Percentiles rank a stretch among this genome's conserved stretches.
Conservation (phyloP, 148 eudicot genomes). For the Nepenthes mirabilis region DNA sequence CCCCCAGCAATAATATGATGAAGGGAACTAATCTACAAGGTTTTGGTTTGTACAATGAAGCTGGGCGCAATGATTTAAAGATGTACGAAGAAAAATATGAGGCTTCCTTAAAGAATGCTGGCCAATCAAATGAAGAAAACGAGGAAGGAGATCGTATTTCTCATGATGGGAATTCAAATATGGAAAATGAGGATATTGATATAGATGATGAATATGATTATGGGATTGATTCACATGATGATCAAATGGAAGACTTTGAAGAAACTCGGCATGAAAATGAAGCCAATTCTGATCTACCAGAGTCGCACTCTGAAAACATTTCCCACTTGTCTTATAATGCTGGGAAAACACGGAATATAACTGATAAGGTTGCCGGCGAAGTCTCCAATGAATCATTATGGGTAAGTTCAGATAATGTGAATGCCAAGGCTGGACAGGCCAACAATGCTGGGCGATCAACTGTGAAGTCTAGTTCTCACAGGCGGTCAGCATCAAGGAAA, state of each 20-base stretch:
- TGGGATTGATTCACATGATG: slow-evolving; percentile 70
- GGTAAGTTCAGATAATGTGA: slow-evolving; percentile 21
- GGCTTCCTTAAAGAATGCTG: slow-evolving; percentile 64
- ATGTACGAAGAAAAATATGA: slow-evolving; percentile 81
- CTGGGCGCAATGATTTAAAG: slow-evolving; percentile 82
- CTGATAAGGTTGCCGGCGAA: slow-evolving; percentile 26
- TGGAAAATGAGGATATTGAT: slow-evolving; percentile 31
- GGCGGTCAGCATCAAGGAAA: slow-evolving; percentile 27
- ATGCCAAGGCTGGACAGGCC: slow-evolving; percentile 18
- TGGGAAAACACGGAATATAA: slow-evolving; percentile 16
- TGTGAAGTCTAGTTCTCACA: slow-evolving; percentile 23
- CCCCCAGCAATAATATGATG: slow-evolving; percentile 14
- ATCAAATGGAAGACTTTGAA: slow-evolving; percentile 45
- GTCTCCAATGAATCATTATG: slow-evolving; percentile 19
- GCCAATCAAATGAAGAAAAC: slow-evolving; percentile 22
- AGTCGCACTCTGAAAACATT: slow-evolving; percentile 25
- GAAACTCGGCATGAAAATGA: slow-evolving; percentile 19
- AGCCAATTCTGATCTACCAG: slow-evolving; percentile 14
- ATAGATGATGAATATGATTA: slow-evolving; percentile 87
- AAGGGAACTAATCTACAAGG: slow-evolving; percentile 25
- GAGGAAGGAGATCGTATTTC: slow-evolving; percentile 19
- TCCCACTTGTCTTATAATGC: slow-evolving; percentile 16
- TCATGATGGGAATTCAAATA: slow-evolving; percentile 22
- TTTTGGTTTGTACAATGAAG: slow-evolving; percentile 78
- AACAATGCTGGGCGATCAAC: slow-evolving; percentile 33